Evolutionary conservation across 2,329 filamentous ascomycete genomes (phyloP), one percentile per base, ranked within the genome.

Genomic region (Cercospora zeae-maydis): DNA sequence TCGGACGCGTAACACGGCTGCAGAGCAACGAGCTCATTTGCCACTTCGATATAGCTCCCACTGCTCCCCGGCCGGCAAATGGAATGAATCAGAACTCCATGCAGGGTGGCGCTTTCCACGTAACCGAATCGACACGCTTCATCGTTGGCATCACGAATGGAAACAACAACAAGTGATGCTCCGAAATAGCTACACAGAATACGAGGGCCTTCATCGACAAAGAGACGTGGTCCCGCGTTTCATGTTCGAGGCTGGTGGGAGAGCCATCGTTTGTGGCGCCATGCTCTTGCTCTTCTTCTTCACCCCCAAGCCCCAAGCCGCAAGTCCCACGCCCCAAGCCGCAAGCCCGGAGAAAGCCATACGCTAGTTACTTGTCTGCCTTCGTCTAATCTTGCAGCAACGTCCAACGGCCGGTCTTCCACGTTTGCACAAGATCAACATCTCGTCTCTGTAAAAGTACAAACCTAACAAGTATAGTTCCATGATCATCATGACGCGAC

Each of bases 211-310:
- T 24, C 34, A n/a, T n/a, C n/a, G n/a, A n/a, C n/a, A n/a, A n/a
- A 11, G 11, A 31, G 45, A 49, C 30, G 27, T 39, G 19, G 47
- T 19, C 58, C n/a, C 16, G 4, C 31, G 64, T 66, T 63, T 66
- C 64, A 66, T n/a, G 31, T 49, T 51, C 39, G 36, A 47, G 49
- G 42, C 37, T 55, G 34, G 52, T 61, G 27, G 53, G 59, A 39
- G 60, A 54, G 13, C n/a, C n/a, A n/a, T n/a, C n/a, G n/a, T n/a
- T n/a, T n/a, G 58, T 61, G 63, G 63, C 58, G 58, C 63, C 51
- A 58, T n/a, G n/a, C n/a, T n/a, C n/a, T n/a, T n/a, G n/a, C n/a
- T 13, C 37, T 30, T n/a, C 33, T 31, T 51, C 19, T 47, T 24
- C 39, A 19, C 16, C 9, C 39, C 39, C 42, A 47, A 47, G 42